phyloP scores from a whole-genome alignment of 1,139 yeast genomes.

The Hansenula lynferdii region DNA sequence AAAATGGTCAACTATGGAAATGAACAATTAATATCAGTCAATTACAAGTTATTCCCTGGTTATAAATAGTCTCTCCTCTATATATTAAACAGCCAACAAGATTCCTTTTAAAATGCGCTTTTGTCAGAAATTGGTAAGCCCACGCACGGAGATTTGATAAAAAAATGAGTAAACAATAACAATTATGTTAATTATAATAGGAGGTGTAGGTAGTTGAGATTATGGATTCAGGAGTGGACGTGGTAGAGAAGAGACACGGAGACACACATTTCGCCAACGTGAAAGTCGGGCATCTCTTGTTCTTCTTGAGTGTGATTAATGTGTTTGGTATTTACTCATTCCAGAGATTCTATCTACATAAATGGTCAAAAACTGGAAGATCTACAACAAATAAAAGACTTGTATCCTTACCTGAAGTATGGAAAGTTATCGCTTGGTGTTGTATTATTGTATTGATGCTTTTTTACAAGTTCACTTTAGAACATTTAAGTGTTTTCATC shows the following conservation, averaged over 20 bases:
- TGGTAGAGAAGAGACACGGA: slow-evolving; percentile 27
- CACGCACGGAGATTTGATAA: too few relatives aligned
- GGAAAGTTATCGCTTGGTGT: slow-evolving; percentile 31
- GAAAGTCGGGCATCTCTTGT: slow-evolving; percentile 43
- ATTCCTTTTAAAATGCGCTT: too few relatives aligned
- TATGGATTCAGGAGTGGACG: too few relatives aligned
- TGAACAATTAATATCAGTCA: too few relatives aligned
- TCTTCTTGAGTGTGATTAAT: slow-evolving; percentile 33
- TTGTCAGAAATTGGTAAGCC: too few relatives aligned
- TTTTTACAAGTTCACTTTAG: slow-evolving; percentile 24
- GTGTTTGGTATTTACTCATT: slow-evolving; percentile 18
- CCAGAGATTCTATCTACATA: slow-evolving; percentile 14
- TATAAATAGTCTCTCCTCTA: too few relatives aligned
- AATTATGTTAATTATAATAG: too few relatives aligned
- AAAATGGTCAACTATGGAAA: too few relatives aligned
- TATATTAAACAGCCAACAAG: too few relatives aligned
- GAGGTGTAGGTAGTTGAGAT: too few relatives aligned
- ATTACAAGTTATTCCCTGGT: too few relatives aligned
- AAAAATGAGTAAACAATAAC: too few relatives aligned
- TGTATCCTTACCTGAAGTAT: slow-evolving; percentile 27
- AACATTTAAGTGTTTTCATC: slow-evolving; percentile 20
- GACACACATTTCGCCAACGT: slow-evolving; percentile 37
- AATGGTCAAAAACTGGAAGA: slow-evolving; percentile 28
- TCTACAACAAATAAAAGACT: slow-evolving; percentile 20
- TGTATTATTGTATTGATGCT: slow-evolving; percentile 23